These are phyloP conservation scores for Phytopythium kandeliae DNA, from an alignment of 352 stramenopile species.

Conservation along the genomic window DNA sequence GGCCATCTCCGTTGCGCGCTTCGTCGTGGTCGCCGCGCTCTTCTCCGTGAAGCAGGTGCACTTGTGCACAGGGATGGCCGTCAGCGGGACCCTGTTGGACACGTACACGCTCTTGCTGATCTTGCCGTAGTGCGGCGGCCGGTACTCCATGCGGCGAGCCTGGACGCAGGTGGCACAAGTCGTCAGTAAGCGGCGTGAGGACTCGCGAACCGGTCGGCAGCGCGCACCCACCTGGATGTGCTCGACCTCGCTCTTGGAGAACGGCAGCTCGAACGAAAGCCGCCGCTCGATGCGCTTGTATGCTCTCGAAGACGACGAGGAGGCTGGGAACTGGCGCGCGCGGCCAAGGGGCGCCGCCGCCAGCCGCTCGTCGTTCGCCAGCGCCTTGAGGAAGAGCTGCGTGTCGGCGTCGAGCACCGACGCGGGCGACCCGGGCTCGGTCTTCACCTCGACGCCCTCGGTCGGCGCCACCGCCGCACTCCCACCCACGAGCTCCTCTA, in stretches of 20 bases:
- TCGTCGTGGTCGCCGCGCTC: constrained; percentile 24
- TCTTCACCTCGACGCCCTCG: constrained; percentile 9
- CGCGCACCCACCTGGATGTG: constrained; percentile 14
- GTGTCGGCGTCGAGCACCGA: constrained; percentile 17
- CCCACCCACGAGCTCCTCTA: constrained; percentile 2
- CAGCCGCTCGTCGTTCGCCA: constrained; percentile 18
- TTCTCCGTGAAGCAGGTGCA: constrained; percentile 63
- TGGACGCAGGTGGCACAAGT: constrained; percentile 3
- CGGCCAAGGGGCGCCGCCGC: not conserved
- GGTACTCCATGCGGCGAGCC: constrained; percentile 39
- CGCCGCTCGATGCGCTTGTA: not conserved
- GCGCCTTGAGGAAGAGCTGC: constrained; percentile 17
- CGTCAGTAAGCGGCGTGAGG: constrained; percentile 1
- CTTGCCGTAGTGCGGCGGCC: constrained; percentile 53
- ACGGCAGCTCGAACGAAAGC: constrained; percentile 26
- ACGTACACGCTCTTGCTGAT: constrained; percentile 75
- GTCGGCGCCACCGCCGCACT: constrained; percentile 4
- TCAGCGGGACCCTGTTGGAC: constrained; percentile 45
- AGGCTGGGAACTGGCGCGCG: constrained; percentile 7
- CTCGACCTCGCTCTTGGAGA: constrained; percentile 27
- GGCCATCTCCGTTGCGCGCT: constrained; percentile 48
- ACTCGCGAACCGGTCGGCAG: no score
- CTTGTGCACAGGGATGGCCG: constrained; percentile 61
- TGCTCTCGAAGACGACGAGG: not conserved
- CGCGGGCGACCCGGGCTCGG: not conserved